Conservation (phyloP, 345 rosid genomes). For the Trapa incisa region DNA sequence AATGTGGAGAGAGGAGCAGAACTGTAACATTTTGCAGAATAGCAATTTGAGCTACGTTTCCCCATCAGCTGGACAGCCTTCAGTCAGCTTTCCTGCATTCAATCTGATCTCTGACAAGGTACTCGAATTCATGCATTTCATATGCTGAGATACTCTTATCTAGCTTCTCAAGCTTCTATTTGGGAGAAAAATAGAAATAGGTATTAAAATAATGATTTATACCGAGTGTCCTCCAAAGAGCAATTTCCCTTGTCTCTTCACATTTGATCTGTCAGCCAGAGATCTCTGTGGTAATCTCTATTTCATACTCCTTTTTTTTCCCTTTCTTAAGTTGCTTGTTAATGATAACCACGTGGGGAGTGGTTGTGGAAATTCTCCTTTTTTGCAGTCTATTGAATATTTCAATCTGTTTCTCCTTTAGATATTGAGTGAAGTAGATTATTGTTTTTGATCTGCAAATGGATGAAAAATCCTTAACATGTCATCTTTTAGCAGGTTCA, state of each 20-base stretch:
- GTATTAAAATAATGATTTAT: too few relatives aligned
- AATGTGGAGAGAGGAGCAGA: conserved; percentile 28
- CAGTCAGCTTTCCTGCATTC: conserved; percentile 22
- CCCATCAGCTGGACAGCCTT: conserved; percentile 17
- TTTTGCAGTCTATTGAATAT: too few relatives aligned
- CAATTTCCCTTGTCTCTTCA: too few relatives aligned
- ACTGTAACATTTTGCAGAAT: conserved; percentile 16
- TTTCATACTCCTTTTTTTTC: too few relatives aligned
- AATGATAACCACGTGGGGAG: too few relatives aligned
- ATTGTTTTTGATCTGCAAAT: neutral
- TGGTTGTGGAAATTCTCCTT: too few relatives aligned
- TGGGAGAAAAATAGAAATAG: neutral
- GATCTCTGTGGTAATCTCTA: too few relatives aligned
- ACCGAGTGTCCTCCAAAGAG: too few relatives aligned
- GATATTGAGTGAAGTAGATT: too few relatives aligned
- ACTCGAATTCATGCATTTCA: neutral
- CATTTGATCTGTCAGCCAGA: too few relatives aligned
- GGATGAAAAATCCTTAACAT: neutral
- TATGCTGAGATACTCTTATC: neutral
- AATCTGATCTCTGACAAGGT: conserved; percentile 30
- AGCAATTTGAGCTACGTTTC: conserved; percentile 12
- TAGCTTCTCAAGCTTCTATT: neutral
- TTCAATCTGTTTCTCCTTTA: too few relatives aligned
- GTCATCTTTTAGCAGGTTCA: conserved; percentile 26
- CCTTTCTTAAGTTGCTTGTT: too few relatives aligned